Conservation (phyloP, 345 rosid genomes). For the Bruguiera sexangula region DNA sequence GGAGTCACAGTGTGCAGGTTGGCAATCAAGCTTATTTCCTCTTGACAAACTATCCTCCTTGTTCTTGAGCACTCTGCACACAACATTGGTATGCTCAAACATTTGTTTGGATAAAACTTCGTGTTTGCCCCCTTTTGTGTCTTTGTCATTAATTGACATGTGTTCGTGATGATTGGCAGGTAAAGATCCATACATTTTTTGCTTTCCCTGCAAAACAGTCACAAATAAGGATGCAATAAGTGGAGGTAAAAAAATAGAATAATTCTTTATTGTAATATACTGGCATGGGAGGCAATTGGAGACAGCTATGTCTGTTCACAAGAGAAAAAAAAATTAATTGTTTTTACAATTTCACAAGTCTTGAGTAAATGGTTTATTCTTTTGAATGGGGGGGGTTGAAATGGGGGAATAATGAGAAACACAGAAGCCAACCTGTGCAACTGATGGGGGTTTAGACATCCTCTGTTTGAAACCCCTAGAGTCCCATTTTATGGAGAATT, state of each 20-base stretch:
- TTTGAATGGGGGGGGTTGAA: no score
- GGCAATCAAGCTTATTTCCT: conserved; percentile 32
- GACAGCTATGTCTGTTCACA: not conserved
- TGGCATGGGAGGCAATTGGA: not conserved
- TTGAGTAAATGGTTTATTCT: no score
- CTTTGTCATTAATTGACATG: conserved; percentile 33
- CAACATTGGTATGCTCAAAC: conserved; percentile 18
- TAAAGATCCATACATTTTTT: conserved; percentile 30
- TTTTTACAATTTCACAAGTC: no score
- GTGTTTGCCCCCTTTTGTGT: conserved; percentile 26
- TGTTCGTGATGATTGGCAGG: conserved; percentile 27
- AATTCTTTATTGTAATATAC: not conserved
- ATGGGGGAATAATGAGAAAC: not conserved
- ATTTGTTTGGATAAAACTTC: conserved; percentile 27
- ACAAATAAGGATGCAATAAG: conserved; percentile 13
- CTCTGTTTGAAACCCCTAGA: conserved; percentile 53
- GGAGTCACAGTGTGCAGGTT: conserved; percentile 23
- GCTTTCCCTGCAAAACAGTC: conserved; percentile 44
- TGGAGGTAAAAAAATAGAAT: not conserved
- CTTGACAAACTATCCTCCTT: conserved; percentile 28
- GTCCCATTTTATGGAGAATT: conserved; percentile 80
- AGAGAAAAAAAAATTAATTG: not conserved
- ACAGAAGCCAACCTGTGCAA: conserved; percentile 43
- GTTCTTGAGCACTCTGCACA: conserved; percentile 24
- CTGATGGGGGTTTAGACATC: conserved; percentile 37